Evolutionary conservation across 306 rosid genomes (phyloP).

Genomic region (Herpetospermum pedunculosum): DNA sequence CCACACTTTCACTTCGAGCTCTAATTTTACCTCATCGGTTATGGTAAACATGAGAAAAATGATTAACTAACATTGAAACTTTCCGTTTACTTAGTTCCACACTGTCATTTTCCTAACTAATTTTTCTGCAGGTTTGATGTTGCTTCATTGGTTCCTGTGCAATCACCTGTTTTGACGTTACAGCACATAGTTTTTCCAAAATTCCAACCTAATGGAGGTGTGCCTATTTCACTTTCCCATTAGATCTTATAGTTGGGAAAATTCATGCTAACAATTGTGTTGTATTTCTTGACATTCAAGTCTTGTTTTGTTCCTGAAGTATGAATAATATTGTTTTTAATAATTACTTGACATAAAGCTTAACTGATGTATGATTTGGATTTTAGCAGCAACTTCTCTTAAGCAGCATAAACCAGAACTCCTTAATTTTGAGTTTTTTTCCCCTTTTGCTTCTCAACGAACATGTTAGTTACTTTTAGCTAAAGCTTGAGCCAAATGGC

Average conservation of each 20-base stretch:
- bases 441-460: not conserved
- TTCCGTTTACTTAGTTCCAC: not conserved
- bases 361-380: not conserved
- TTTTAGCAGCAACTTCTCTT: not conserved
- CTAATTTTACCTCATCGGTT: slow-evolving; percentile 72
- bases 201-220: slow-evolving; percentile 34
- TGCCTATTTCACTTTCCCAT: slow-evolving; percentile 13
- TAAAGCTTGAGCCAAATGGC: not conserved
- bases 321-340: not conserved
- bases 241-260: not conserved
- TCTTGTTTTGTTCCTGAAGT: not conserved
- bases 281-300: not conserved
- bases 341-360: not conserved
- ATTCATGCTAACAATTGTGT: not conserved
- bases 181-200: slow-evolving; percentile 59
- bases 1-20: slow-evolving; percentile 71
- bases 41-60: slow-evolving; percentile 39
- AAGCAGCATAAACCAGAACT: not conserved
- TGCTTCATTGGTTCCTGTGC: slow-evolving; percentile 53
- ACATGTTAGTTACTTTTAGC: not conserved
- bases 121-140: slow-evolving; percentile 65
- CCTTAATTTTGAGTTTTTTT: too few relatives aligned
- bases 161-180: slow-evolving; percentile 80
- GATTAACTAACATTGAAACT: not conserved
- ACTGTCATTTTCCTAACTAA: not conserved